Percentiles rank a stretch among this genome's conserved stretches.
phyloP scores from a whole-genome alignment of 2,329 filamentous ascomycete genomes.

The Calonectria fujianensis region DNA sequence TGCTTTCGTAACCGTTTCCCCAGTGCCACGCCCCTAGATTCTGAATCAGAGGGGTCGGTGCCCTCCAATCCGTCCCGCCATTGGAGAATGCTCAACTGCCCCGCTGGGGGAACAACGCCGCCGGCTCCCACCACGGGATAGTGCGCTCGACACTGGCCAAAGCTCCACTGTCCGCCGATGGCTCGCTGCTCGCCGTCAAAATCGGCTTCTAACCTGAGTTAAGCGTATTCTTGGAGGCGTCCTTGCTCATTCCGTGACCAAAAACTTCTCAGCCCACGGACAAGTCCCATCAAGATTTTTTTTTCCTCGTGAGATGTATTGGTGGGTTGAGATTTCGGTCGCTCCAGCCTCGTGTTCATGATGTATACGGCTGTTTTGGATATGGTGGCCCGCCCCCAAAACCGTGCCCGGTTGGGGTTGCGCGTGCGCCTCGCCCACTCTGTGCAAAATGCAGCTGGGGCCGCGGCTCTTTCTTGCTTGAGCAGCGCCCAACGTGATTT shows the following conservation, averaged over 20 bases:
- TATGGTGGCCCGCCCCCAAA: constrained; percentile 45
- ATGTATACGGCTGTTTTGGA: constrained; percentile 38
- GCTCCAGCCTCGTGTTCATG: constrained; percentile 50
- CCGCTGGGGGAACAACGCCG: constrained; percentile 51
- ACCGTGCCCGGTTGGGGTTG: constrained; percentile 30
- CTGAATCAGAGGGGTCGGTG: constrained; percentile 50
- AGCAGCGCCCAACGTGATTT: constrained; percentile 35
- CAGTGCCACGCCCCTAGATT: constrained; percentile 48
- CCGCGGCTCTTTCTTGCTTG: constrained; percentile 37
- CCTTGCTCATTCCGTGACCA: constrained; percentile 48
- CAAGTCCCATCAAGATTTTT: constrained; percentile 50
- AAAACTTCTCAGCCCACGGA: constrained; percentile 42
- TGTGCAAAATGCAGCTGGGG: constrained; percentile 29
- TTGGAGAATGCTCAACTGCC: constrained; percentile 46
- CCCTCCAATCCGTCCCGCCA: constrained; percentile 41
- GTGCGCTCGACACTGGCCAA: constrained; percentile 51
- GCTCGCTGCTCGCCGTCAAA: constrained; percentile 42
- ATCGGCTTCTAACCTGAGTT: constrained; percentile 53
- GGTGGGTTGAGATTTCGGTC: constrained; percentile 29
- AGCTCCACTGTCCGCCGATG: constrained; percentile 45
- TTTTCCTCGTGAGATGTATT: constrained; percentile 24
- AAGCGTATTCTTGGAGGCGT: constrained; percentile 50
- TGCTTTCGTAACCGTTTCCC: constrained; percentile 49
- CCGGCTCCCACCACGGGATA: constrained; percentile 48
- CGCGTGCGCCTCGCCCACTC: constrained; percentile 40